These are phyloP conservation scores for Phytopythium helicoides DNA, from an alignment of 352 stramenopile species.

Conservation along the genomic window DNA sequence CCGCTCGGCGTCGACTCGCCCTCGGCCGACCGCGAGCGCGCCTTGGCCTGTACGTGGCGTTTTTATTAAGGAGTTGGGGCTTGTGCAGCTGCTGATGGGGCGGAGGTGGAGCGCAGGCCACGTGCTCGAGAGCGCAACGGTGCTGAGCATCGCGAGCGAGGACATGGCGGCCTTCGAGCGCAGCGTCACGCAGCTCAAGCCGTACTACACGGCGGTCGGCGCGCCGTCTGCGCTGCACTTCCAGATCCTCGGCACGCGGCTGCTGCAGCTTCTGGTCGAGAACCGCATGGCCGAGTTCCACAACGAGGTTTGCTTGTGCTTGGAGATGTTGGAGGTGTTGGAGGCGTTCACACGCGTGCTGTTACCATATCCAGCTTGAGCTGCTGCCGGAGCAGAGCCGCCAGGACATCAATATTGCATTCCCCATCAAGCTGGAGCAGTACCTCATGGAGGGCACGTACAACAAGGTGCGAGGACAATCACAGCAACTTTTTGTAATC, in stretches of 20 bases:
- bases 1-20: constrained; percentile 50
- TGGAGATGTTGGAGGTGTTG: no score
- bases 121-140: constrained; percentile 87
- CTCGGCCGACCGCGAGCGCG: constrained; percentile 62
- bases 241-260: constrained; percentile 85
- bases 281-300: constrained; percentile 93
- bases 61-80: neutral
- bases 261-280: constrained; percentile 90
- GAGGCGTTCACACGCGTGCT: no score
- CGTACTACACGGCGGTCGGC: constrained; percentile 74
- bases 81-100: constrained; percentile 4
- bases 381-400: constrained; percentile 82
- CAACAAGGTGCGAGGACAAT: constrained; percentile 80
- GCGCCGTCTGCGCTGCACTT: constrained; percentile 75
- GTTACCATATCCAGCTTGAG: no score
- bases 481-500: no score
- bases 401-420: constrained; percentile 83
- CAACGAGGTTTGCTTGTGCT: constrained; percentile 83
- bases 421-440: constrained; percentile 90
- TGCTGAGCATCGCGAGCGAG: constrained; percentile 83
- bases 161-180: constrained; percentile 87
- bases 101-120: constrained; percentile 39
- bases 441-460: constrained; percentile 93
- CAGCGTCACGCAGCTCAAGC: constrained; percentile 88
- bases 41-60: constrained; percentile 60